Evolutionary conservation across 1,284 basidiomycete genomes (phyloP).

Genomic region (Papiliotrema laurentii): DNA sequence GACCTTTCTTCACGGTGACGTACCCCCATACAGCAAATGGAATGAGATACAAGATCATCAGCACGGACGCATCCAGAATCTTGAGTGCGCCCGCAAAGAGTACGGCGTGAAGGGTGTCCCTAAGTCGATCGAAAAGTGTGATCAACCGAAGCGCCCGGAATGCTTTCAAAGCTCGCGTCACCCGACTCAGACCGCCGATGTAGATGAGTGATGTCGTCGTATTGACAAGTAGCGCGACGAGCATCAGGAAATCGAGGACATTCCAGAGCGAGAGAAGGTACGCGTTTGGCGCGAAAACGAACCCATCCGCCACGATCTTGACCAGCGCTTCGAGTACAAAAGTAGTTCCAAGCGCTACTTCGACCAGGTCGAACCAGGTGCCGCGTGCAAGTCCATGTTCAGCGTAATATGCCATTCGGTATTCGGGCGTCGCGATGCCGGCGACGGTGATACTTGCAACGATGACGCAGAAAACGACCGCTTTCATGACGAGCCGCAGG

Average conservation of each 20-base stretch:
- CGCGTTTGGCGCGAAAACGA: constrained; percentile 88
- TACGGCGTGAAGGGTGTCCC: constrained; percentile 85
- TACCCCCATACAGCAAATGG: constrained; percentile 94
- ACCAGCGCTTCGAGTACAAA: constrained; percentile 82
- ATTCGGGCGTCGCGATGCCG: constrained; percentile 77
- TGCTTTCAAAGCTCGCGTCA: constrained; percentile 83
- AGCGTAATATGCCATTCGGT: constrained; percentile 70
- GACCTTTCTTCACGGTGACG: constrained; percentile 9
- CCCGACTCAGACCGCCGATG: constrained; percentile 71
- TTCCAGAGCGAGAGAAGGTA: constrained; percentile 93
- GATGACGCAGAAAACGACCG: constrained; percentile 70
- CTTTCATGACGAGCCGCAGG: constrained; percentile 69
- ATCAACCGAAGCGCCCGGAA: constrained; percentile 84
- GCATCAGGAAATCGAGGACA: constrained; percentile 80
- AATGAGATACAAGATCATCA: constrained; percentile 94
- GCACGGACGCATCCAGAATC: constrained; percentile 83
- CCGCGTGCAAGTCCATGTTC: constrained; percentile 59
- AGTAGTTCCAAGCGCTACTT: constrained; percentile 67
- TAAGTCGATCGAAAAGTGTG: constrained; percentile 80
- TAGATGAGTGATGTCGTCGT: constrained; percentile 72
- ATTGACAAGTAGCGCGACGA: constrained; percentile 77
- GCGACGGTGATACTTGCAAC: constrained; percentile 81
- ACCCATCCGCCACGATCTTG: constrained; percentile 87
- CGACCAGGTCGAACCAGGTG: constrained; percentile 86
- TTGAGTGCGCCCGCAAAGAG: constrained; percentile 81